These are phyloP conservation scores for Strombidium stylifer DNA, from an alignment of 73 alveolate genomes.

Conservation along the genomic window DNA sequence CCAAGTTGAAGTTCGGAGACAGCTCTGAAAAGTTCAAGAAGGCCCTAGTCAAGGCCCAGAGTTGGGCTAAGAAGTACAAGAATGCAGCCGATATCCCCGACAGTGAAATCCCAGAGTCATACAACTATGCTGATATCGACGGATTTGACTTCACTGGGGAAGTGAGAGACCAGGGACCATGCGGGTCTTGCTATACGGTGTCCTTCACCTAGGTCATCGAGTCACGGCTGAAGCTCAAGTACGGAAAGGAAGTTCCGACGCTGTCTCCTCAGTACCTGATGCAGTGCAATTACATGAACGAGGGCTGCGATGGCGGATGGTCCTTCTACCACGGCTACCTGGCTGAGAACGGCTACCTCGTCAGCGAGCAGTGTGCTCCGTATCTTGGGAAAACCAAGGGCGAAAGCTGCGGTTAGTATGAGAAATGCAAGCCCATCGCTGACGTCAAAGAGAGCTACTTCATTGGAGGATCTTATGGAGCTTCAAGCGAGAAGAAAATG, in stretches of 20 bases:
- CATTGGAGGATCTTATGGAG: constrained; percentile 67
- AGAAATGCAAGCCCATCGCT: neutral
- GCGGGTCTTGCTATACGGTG: constrained; percentile 79
- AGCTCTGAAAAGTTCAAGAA: neutral
- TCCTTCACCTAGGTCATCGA: constrained; percentile 41
- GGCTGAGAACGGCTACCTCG: constrained; percentile 63
- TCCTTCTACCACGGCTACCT: constrained; percentile 77
- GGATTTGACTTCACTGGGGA: constrained; percentile 61
- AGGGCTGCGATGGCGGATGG: constrained; percentile 93
- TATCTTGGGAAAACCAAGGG: constrained; percentile 31
- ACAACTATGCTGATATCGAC: constrained; percentile 74
- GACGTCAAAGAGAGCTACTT: constrained; percentile 6
- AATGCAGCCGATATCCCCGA: constrained; percentile 26
- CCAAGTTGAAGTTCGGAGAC: neutral
- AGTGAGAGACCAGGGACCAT: constrained; percentile 51
- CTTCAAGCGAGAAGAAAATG: constrained; percentile 67
- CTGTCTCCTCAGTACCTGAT: constrained; percentile 25
- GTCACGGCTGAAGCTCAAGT: constrained; percentile 63
- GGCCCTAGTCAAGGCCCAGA: too few species aligned
- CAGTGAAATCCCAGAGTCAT: constrained; percentile 37
- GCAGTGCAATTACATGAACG: constrained; percentile 75
- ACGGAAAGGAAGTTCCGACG: constrained; percentile 30
- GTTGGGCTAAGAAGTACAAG: too few species aligned
- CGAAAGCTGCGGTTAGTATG: neutral
- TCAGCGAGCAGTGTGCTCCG: constrained; percentile 47